A percentile compares a stretch with the other conserved stretches of the same genome.
phyloP scores from a whole-genome alignment of 768 basidiomycete genomes.

The Tricholoma terreum region DNA sequence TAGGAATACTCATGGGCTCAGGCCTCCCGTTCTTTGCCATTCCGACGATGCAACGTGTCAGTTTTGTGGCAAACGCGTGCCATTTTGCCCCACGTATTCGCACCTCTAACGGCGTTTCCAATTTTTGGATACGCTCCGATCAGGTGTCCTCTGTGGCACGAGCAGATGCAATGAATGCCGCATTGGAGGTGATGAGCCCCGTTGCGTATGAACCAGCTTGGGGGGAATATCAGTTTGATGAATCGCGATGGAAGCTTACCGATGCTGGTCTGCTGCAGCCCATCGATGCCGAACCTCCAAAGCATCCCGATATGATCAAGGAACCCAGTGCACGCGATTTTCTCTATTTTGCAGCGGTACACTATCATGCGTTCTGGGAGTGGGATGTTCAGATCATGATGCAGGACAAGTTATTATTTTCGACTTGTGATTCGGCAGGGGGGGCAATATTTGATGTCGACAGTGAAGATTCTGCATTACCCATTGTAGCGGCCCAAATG shows the following conservation, averaged over 20 bases:
- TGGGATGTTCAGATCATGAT: slow-evolving; percentile 19
- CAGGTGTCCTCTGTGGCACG: slow-evolving; percentile 15
- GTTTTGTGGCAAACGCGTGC: slow-evolving; percentile 20
- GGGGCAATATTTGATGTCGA: slow-evolving; percentile 16
- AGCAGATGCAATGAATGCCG: slow-evolving; percentile 16
- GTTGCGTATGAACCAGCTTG: slow-evolving; percentile 2
- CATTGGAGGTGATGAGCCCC: slow-evolving; percentile 2
- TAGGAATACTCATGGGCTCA: slow-evolving; percentile 19
- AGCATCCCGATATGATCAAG: not conserved
- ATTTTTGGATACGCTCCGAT: slow-evolving; percentile 26
- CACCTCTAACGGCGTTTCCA: slow-evolving; percentile 15
- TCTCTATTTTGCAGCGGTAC: slow-evolving; percentile 19
- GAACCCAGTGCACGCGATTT: slow-evolving; percentile 19
- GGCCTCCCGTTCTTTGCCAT: slow-evolving; percentile 24
- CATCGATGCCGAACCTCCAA: not conserved
- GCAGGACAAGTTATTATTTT: slow-evolving; percentile 13
- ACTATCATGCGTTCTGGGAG: slow-evolving; percentile 21
- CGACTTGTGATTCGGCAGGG: slow-evolving; percentile 14
- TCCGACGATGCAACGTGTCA: slow-evolving; percentile 20
- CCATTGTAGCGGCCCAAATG: slow-evolving; percentile 22
- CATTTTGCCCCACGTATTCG: slow-evolving; percentile 26
- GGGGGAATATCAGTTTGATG: not conserved
- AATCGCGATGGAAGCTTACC: not conserved
- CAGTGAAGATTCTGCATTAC: slow-evolving; percentile 16
- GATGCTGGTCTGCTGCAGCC: not conserved